phyloP scores from a whole-genome alignment of 345 rosid genomes.

The Nephelium lappaceum region DNA sequence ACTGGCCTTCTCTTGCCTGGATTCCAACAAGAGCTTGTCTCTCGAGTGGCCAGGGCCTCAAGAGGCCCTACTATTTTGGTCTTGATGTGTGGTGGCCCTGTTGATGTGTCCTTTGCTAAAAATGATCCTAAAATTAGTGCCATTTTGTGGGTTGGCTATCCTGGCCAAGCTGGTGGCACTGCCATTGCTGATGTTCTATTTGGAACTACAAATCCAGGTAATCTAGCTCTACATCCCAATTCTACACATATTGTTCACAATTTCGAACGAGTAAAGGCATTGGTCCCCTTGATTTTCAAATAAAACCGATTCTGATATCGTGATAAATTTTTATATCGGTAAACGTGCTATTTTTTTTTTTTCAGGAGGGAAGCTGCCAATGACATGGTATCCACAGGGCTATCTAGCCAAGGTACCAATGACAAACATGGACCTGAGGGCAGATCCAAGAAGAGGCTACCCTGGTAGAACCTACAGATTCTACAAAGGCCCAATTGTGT shows the following conservation, averaged over 20 bases:
- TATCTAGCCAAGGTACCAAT: slow-evolving; percentile 76
- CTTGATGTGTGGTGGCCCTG: slow-evolving; percentile 82
- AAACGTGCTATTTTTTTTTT: neutral
- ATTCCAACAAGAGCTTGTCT: slow-evolving; percentile 74
- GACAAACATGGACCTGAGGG: slow-evolving; percentile 87
- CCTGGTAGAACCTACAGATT: slow-evolving; percentile 95
- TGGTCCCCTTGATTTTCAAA: too few relatives aligned
- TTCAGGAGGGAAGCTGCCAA: slow-evolving; percentile 86
- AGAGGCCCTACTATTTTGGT: slow-evolving; percentile 73
- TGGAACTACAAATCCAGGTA: slow-evolving; percentile 84
- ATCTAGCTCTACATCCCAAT: neutral
- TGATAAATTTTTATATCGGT: too few relatives aligned
- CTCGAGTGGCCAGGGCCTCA: slow-evolving; percentile 67
- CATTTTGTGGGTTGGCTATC: slow-evolving; percentile 97
- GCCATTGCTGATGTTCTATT: slow-evolving; percentile 82
- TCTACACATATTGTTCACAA: too few relatives aligned
- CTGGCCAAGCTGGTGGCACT: slow-evolving; percentile 93
- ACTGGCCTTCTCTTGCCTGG: slow-evolving; percentile 70
- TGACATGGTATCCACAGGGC: slow-evolving; percentile 94
- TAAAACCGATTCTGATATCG: too few relatives aligned
- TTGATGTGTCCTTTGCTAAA: slow-evolving; percentile 86
- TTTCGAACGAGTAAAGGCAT: too few relatives aligned
- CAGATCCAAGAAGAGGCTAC: slow-evolving; percentile 52
- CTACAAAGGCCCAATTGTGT: slow-evolving; percentile 90
- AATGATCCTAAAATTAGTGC: slow-evolving; percentile 70